phyloP scores from a whole-genome alignment of 352 stramenopile genomes.

The Phytophthora capsici region DNA sequence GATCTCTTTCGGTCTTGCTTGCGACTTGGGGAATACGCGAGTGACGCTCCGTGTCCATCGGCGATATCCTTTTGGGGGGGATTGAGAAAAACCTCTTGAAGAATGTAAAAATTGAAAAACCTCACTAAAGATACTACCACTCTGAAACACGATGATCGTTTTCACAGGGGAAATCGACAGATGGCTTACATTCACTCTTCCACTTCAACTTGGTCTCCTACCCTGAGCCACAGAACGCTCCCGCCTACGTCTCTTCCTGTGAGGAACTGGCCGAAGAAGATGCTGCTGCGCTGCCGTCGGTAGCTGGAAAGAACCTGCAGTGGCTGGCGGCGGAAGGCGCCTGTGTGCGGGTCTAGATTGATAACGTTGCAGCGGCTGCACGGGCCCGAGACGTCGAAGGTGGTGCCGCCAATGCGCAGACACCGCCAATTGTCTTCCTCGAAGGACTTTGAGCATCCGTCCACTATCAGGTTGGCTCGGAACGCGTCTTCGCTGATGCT shows the following conservation, averaged over 20 bases:
- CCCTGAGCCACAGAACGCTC: slow-evolving; percentile 45
- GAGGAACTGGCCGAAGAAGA: slow-evolving; percentile 89
- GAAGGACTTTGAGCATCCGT: slow-evolving; percentile 65
- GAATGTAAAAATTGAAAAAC: slow-evolving; percentile 16
- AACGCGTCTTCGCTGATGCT: slow-evolving; percentile 71
- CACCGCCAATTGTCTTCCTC: slow-evolving; percentile 76
- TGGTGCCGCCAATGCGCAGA: slow-evolving; percentile 46
- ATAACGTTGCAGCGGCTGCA: slow-evolving; percentile 86
- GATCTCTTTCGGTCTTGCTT: slow-evolving; percentile 32
- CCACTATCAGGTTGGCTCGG: slow-evolving; percentile 74
- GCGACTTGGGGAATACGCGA: slow-evolving; percentile 43
- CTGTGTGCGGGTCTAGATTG: slow-evolving; percentile 81
- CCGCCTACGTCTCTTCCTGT: neutral
- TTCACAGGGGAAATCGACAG: slow-evolving; percentile 1
- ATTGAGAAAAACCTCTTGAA: slow-evolving; percentile 33
- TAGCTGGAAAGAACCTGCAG: slow-evolving; percentile 82
- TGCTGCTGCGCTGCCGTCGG: slow-evolving; percentile 70
- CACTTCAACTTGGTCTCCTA: slow-evolving; percentile 35
- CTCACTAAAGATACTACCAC: slow-evolving; percentile 30
- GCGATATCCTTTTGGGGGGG: slow-evolving; percentile 4
- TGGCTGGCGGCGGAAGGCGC: slow-evolving; percentile 54
- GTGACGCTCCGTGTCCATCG: slow-evolving; percentile 11
- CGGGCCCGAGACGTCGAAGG: slow-evolving; percentile 67
- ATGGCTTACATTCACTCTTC: no score
- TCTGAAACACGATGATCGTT: slow-evolving; percentile 14